phyloP scores from a whole-genome alignment of 805 yeast species.

The Hanseniaspora thailandica region DNA sequence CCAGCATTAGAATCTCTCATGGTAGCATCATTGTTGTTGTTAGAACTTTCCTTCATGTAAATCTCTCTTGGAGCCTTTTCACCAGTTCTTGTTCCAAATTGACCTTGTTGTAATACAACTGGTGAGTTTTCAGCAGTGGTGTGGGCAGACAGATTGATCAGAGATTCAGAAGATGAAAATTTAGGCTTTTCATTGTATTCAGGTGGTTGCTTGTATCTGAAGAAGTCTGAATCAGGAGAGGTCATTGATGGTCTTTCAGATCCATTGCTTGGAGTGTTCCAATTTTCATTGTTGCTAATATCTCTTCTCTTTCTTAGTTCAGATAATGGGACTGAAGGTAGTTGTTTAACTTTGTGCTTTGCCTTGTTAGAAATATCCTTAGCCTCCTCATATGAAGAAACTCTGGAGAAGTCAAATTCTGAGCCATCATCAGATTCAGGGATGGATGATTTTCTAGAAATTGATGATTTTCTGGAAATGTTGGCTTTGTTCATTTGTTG shows the following conservation, averaged over 20 bases:
- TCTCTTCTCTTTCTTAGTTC: slow-evolving; percentile 7
- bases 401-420: slow-evolving; percentile 12
- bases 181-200: neutral
- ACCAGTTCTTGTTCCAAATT: neutral
- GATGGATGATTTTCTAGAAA: slow-evolving; percentile 12
- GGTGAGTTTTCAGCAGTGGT: slow-evolving; percentile 14
- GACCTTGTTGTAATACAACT: slow-evolving; percentile 3
- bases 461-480: neutral
- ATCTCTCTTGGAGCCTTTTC: neutral
- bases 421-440: slow-evolving; percentile 14
- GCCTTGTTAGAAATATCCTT: slow-evolving; percentile 1
- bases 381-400: neutral
- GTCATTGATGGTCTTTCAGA: neutral
- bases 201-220: slow-evolving; percentile 8
- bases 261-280: neutral
- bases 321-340: neutral
- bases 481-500: slow-evolving; percentile 20
- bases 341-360: neutral
- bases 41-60: neutral
- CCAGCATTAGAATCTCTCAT: neutral
- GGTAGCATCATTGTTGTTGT: neutral
- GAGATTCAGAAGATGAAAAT: slow-evolving; percentile 4
- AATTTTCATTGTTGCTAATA: neutral
- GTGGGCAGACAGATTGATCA: slow-evolving; percentile 10
- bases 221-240: neutral